Evolutionary conservation across 495 filamentous ascomycete genomes (phyloP).

Genomic region (Penicillium bovifimosum): DNA sequence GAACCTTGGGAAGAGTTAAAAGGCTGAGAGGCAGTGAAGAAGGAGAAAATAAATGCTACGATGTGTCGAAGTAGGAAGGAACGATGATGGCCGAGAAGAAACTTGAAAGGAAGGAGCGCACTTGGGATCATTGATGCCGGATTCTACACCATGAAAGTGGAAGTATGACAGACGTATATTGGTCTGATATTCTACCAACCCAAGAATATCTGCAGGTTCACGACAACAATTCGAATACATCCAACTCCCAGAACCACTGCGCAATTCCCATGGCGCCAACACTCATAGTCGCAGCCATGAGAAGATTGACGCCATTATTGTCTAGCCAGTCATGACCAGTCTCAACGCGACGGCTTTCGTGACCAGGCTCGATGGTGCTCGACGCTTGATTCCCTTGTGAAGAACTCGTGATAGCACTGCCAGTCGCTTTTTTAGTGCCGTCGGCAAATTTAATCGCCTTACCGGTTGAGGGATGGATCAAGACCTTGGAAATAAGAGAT

Average conservation of each 20-base stretch:
- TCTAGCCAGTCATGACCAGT: slow-evolving; percentile 73
- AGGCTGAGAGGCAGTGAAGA: background rate
- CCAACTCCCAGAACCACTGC: slow-evolving; percentile 36
- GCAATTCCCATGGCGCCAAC: slow-evolving; percentile 65
- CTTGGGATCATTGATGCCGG: no score
- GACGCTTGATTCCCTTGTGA: slow-evolving; percentile 20
- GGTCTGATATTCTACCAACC: background rate
- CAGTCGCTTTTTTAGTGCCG: slow-evolving; percentile 1
- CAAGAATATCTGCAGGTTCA: background rate
- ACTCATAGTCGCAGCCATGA: slow-evolving; percentile 83
- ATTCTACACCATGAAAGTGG: background rate
- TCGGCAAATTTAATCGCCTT: slow-evolving; percentile 1
- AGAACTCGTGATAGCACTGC: slow-evolving; percentile 20
- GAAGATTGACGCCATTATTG: slow-evolving; percentile 89
- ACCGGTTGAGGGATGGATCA: slow-evolving; percentile 32
- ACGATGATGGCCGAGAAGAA: background rate
- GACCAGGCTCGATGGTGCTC: slow-evolving; percentile 31
- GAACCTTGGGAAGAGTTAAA: background rate
- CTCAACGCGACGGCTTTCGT: slow-evolving; percentile 65
- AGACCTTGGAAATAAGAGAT: slow-evolving; percentile 25
- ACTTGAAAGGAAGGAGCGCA: background rate
- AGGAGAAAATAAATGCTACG: background rate
- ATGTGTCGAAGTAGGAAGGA: background rate
- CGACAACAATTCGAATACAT: slow-evolving; percentile 15
- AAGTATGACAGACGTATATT: background rate